Percentiles rank a stretch among this genome's conserved stretches.
phyloP scores from a whole-genome alignment of 169 alveolate species.

The Eimeria acervulina region DNA sequence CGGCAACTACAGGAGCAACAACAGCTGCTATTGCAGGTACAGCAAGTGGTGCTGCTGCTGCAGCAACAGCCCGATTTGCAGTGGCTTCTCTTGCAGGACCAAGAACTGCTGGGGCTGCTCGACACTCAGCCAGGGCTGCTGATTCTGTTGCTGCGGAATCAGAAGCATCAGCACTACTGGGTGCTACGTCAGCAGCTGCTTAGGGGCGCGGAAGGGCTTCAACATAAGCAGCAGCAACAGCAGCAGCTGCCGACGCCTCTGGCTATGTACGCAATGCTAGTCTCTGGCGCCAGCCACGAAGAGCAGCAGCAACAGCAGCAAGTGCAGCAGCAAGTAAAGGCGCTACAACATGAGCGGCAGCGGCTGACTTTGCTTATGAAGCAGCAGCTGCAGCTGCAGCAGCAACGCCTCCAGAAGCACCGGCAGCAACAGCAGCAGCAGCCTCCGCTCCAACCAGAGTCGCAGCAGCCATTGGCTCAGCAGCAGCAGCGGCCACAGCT shows the following conservation, averaged over 20 bases:
- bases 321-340: constrained; percentile 7
- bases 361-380: constrained; percentile 15
- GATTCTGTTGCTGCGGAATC: constrained; percentile 50
- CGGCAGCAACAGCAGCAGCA: constrained; percentile 12
- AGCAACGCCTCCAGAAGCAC: constrained; percentile 11
- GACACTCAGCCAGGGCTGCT: constrained; percentile 46
- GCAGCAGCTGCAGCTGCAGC: constrained; percentile 59
- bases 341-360: constrained; percentile 17
- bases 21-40: constrained; percentile 32
- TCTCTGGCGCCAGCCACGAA: constrained; percentile 6
- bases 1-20: constrained; percentile 66
- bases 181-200: background rate
- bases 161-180: background rate
- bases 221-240: background rate
- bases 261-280: constrained; percentile 15
- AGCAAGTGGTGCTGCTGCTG: constrained; percentile 15
- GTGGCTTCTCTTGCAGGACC: constrained; percentile 20
- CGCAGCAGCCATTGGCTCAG: constrained; percentile 7
- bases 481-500: background rate
- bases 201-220: background rate
- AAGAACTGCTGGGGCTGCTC: constrained; percentile 38
- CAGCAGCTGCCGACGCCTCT: constrained; percentile 35
- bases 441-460: background rate
- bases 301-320: constrained; percentile 38
- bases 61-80: constrained; percentile 66